Base-by-base conservation (phyloP, 2,329 filamentous ascomycete genomes). In the Akanthomyces lecanii region DNA sequence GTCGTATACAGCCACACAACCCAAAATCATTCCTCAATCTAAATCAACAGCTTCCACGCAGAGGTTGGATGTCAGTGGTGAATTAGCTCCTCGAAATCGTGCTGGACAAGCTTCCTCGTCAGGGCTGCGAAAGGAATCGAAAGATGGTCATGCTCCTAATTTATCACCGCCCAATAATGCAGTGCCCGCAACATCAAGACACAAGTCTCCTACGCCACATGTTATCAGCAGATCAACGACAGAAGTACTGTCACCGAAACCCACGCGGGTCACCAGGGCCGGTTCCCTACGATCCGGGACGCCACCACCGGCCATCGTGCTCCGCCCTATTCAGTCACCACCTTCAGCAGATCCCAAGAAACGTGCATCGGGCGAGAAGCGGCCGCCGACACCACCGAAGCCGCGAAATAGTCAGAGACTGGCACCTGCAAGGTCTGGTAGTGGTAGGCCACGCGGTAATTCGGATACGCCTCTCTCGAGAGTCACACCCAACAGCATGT, bases 331-430 rank as follows among this genome's bases (percentile, higher is more conserved):
- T 25, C 61, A 64, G 14, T 69, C 67, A 11, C 65, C 70, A 1
- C 67, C 69, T 1, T 72, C 72, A 8, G 69, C 70, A 2, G 71
- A 73, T 63, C 72, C 71, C 10, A 67, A 64, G 61, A 76, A 74
- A 61, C 69, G 66, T 8, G 69, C 65, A 21, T 56, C 66, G 8
- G 47, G 23, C 3, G 48, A 52, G 23, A 59, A 59, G 21, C 44
- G 42, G 16, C 71, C 77, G 16, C 77, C 78, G 1, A 73, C 74
- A 18, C 76, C 76, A 1, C 76, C 76, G 2, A 70, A 76, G 48
- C 74, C 74, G 11, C 68, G 75, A 2, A 72, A 71, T 2, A 68
- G 69, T 36, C 67, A 66, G 21, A 70, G 68, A 36, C 62, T 67
- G 21, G 59, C 30, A 3, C 42, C 51, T 52, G 28, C 42, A 21